A percentile compares a stretch with the other conserved stretches of the same genome.
These are phyloP conservation scores for Fagus crenata DNA, from an alignment of 306 rosid species.

Conservation along the genomic window DNA sequence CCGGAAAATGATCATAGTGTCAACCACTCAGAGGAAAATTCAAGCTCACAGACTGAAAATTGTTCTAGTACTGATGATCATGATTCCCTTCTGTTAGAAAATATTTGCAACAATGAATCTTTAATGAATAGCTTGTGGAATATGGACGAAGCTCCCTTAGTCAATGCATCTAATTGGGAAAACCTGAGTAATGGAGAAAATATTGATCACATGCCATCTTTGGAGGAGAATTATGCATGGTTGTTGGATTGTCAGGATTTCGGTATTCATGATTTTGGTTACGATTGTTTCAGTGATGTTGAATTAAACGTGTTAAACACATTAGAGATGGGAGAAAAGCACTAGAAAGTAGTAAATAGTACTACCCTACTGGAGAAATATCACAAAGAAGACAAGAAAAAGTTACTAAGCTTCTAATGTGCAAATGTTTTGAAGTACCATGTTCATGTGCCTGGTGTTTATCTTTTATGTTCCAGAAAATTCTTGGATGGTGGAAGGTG, in stretches of 20 bases:
- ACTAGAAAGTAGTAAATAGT: constrained; percentile 15
- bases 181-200: constrained; percentile 23
- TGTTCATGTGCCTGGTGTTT: constrained; percentile 32
- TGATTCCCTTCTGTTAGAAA: constrained; percentile 53
- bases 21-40: constrained; percentile 44
- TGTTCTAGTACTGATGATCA: constrained; percentile 36
- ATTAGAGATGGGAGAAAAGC: constrained; percentile 41
- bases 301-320: constrained; percentile 49
- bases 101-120: constrained; percentile 49
- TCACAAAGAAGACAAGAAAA: constrained; percentile 20
- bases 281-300: constrained; percentile 51
- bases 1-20: constrained; percentile 20
- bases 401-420: constrained; percentile 15
- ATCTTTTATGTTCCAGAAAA: constrained; percentile 21
- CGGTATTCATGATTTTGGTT: constrained; percentile 79
- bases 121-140: constrained; percentile 53
- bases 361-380: constrained; percentile 12
- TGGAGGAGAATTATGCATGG: constrained; percentile 73
- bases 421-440: constrained; percentile 32
- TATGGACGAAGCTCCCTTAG: constrained; percentile 47
- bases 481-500: constrained; percentile 41
- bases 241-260: constrained; percentile 76
- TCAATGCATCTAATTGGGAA: constrained; percentile 61
- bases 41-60: constrained; percentile 57
- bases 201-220: constrained; percentile 32